These are phyloP conservation scores for Trichosporon sp. DNA, from an alignment of 1,284 basidiomycete species.

Conservation along the genomic window DNA sequence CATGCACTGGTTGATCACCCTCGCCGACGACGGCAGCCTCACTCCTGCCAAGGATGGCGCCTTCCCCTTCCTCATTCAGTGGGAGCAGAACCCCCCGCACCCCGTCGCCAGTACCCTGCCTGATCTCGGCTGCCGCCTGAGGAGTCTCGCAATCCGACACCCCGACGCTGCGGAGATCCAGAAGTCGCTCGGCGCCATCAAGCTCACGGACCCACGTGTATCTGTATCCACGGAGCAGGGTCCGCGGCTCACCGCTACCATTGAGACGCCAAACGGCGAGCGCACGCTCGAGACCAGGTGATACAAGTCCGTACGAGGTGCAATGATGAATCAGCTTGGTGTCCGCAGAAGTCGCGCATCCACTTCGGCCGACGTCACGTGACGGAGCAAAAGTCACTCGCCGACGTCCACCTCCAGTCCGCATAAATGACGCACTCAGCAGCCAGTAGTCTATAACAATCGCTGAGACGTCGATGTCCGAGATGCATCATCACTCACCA, in stretches of 20 bases:
- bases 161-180: not conserved
- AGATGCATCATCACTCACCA: not conserved
- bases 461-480: not conserved
- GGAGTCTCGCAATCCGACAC: not conserved
- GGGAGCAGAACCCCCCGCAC: not conserved
- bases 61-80: slow-evolving; percentile 6
- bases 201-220: not conserved
- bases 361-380: not conserved
- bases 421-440: not conserved
- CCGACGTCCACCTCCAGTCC: not conserved
- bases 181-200: not conserved
- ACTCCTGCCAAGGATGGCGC: not conserved
- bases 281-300: not conserved
- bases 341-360: not conserved
- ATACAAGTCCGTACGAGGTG: not conserved
- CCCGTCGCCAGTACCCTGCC: slow-evolving; percentile 1
- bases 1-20: slow-evolving; percentile 10
- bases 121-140: slow-evolving; percentile 1
- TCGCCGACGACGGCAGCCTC: slow-evolving; percentile 6
- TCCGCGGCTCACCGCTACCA: not conserved
- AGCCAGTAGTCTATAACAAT: not conserved
- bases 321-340: not conserved
- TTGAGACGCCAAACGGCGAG: slow-evolving; percentile 4
- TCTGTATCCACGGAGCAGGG: not conserved
- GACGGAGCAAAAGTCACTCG: not conserved